Conservation (phyloP, 768 basidiomycete species). For the Auricularia sp. region DNA sequence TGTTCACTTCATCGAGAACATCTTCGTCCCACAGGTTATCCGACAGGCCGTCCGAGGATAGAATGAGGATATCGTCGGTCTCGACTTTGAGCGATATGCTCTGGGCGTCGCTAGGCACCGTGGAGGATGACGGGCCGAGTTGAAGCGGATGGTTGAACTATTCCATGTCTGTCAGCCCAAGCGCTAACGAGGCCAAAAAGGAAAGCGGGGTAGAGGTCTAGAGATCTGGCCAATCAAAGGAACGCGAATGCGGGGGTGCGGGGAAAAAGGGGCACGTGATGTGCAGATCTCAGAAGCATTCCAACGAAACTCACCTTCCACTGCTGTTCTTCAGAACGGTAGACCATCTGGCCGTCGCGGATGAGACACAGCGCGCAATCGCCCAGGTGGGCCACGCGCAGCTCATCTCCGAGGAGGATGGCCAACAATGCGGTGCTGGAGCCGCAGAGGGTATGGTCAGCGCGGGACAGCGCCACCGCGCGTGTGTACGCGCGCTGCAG, state of each 20-base stretch:
- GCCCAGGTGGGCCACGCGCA: constrained; percentile 76
- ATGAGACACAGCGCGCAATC: constrained; percentile 86
- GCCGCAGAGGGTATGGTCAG: constrained; percentile 33
- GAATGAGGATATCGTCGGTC: constrained; percentile 66
- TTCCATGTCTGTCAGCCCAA: too few relatives aligned
- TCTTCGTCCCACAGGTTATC: constrained; percentile 89
- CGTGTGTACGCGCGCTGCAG: constrained; percentile 37
- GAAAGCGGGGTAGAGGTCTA: neutral
- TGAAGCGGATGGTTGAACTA: constrained; percentile 57
- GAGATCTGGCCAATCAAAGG: constrained; percentile 26
- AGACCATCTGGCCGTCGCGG: constrained; percentile 58
- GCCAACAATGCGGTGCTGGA: constrained; percentile 32
- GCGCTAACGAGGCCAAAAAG: constrained; percentile 21
- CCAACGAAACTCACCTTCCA: constrained; percentile 45
- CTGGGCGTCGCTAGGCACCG: constrained; percentile 56
- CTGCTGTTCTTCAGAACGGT: constrained; percentile 91
- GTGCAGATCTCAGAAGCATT: neutral
- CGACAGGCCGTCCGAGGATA: constrained; percentile 71
- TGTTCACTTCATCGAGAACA: constrained; percentile 66
- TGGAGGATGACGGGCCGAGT: constrained; percentile 51
- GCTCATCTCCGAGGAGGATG: constrained; percentile 41
- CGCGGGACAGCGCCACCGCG: constrained; percentile 21
- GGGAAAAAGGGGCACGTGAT: constrained; percentile 1
- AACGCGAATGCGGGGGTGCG: neutral
- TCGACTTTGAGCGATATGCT: constrained; percentile 58